Base-by-base conservation (phyloP, 2,329 filamentous ascomycete species). In the Pezicula radicicola region DNA sequence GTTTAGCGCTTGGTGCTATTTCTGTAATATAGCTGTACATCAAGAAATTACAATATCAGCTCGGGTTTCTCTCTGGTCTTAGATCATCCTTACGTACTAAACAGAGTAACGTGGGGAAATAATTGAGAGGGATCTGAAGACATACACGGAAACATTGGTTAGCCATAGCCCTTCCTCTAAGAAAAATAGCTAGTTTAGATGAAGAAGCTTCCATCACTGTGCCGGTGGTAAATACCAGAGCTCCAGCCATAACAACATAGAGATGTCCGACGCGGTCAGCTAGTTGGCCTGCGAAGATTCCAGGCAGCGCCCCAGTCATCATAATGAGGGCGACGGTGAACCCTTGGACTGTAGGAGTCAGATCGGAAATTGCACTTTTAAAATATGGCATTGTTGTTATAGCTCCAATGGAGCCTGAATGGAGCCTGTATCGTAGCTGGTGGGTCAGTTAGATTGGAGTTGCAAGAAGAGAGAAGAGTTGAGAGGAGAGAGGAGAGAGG, bases 281-380 rank as follows among this genome's bases (percentile, higher is more conserved):
- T 3, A 84, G 69, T 51, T 76, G 71, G 0, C 81, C 75, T 0
- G 78, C 79, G 47, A 83, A 76, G 25, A 84, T 66, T 1, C 80
- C 80, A 1, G 79, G 76, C n/a, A 83, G 62, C 0, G 75, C 75
- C 5, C 78, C 80, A 0, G 80, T 76, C 30, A 84, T 70, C 54
- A 84, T 67, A 49, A 85, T 78, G 2, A 74, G 71, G 0, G 81
- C 83, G 3, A 85, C 79, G 1, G 77, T 76, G n/a, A 84, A 69
- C 0, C 81, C 81, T 46, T 77, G 75, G 6, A 81, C 62, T 0
- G 71, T 72, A 0, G 80, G 68, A 0, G 76, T 76, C 30, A 80
- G 68, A 10, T 62, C 58, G 1, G 78, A 78, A 43, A 83, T 74
- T 18, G 65, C 62, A 7, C 62, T 50, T 15, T 63, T 61, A 60